Evolutionary conservation across 2,329 filamentous ascomycete species (phyloP), one percentile per base, ranked within the genome.

Genomic region (Monosporascus cannonballus): DNA sequence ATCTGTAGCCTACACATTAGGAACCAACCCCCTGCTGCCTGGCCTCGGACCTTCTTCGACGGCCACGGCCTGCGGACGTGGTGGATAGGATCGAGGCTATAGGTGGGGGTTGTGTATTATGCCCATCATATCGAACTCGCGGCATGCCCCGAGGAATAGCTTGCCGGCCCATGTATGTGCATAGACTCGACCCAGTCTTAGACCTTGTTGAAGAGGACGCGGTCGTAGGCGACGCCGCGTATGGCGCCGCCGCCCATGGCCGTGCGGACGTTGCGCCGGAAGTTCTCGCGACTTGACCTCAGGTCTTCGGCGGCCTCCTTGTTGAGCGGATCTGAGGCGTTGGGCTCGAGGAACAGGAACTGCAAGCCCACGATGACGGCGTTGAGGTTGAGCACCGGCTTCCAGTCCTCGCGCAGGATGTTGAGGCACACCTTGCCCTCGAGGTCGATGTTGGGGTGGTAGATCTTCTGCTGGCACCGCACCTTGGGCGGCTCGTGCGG

Each of bases 381-480:
- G 68, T 97, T 96, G 69, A 99, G 72, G 70, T 97, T 97, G 68
- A 99, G 75, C 45, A 99, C 94, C 0, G 94, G 94, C 78, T 97
- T 99, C 94, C 94, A 99, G 75, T 99, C 94, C 75, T 99, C 94
- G 56, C 94, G 80, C 66, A 99, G 73, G 64, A 99, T 99, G 71
- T 99, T 99, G 66, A 99, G 75, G 76, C 94, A 99, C 57, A 99
- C 92, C 69, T 99, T 99, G 62, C 94, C 94, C 69, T 97, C 90
- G 41, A 96, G 80, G 67, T 99, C 94, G 69, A 99, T 99, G 72
- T 99, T 99, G 6, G 94, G 94, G 70, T 99, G 94, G 75, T 99
- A 99, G 64, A 99, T 97, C 79, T 96, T 97, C 74, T 99, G 90
- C 62, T 86, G 88, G 75, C 94, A 97, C 67, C 89, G 94, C 63